A percentile compares a stretch with the other conserved stretches of the same genome.
These are phyloP conservation scores for Zygotorulaspora mrakii DNA, from an alignment of 1,139 yeast species.

Conservation along the genomic window DNA sequence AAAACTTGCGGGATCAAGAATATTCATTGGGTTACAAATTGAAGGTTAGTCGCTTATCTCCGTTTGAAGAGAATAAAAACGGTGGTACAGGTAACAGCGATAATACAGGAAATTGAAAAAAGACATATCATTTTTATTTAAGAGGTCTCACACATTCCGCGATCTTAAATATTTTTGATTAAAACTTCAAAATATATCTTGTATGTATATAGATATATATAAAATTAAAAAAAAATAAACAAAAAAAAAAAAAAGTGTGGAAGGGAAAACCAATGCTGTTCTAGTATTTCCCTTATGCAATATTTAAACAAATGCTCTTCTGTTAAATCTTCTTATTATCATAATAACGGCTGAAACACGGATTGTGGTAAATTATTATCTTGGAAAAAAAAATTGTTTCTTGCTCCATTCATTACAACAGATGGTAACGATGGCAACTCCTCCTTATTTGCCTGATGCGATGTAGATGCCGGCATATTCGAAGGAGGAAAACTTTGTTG, in stretches of 20 bases:
- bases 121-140: too few relatives aligned
- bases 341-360: conserved; percentile 32
- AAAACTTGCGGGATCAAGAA: conserved; percentile 29
- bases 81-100: conserved; percentile 1
- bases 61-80: conserved; percentile 21
- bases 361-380: conserved; percentile 34
- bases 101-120: conserved; percentile 2
- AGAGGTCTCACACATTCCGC: too few relatives aligned
- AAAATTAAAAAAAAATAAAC: background rate
- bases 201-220: background rate
- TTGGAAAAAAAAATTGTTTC: conserved; percentile 23
- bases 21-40: conserved; percentile 31
- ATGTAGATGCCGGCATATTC: conserved; percentile 6
- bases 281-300: background rate
- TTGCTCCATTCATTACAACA: conserved; percentile 8
- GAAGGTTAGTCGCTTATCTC: conserved; percentile 26
- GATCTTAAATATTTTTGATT: too few relatives aligned
- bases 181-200: background rate
- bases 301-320: background rate
- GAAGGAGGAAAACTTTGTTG: conserved; percentile 6
- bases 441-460: conserved; percentile 1
- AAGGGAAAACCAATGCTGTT: background rate
- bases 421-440: conserved; percentile 9
- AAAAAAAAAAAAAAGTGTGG: background rate
- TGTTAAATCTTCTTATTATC: conserved; percentile 1